These are phyloP conservation scores for Kwoniella dendrophila DNA, from an alignment of 768 basidiomycete species.

Conservation along the genomic window DNA sequence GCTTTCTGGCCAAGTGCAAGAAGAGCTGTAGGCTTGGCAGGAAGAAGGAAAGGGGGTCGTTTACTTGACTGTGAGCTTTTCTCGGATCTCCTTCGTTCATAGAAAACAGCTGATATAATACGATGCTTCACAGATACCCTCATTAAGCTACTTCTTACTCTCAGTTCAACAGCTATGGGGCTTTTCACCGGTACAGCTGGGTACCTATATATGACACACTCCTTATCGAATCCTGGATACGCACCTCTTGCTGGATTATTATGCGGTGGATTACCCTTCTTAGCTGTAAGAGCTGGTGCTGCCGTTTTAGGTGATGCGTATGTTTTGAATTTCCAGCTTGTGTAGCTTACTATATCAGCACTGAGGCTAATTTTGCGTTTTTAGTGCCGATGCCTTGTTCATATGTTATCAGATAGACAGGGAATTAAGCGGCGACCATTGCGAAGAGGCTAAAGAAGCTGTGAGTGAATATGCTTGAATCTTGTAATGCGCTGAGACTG, in stretches of 20 bases:
- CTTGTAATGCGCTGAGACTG: neutral
- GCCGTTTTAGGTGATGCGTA: slow-evolving; percentile 77
- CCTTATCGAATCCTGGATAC: slow-evolving; percentile 68
- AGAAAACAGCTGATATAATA: slow-evolving; percentile 29
- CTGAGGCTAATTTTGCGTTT: neutral
- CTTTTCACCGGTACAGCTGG: slow-evolving; percentile 79
- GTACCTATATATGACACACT: slow-evolving; percentile 87
- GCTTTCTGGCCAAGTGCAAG: slow-evolving; percentile 66
- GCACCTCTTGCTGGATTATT: slow-evolving; percentile 75
- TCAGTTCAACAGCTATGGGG: slow-evolving; percentile 74
- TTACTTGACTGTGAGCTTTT: slow-evolving; percentile 56
- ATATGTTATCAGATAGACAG: slow-evolving; percentile 70
- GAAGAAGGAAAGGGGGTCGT: slow-evolving; percentile 47
- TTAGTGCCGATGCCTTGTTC: slow-evolving; percentile 67
- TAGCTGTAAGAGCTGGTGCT: slow-evolving; percentile 80
- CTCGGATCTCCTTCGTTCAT: too few species aligned
- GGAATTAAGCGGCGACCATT: slow-evolving; percentile 62
- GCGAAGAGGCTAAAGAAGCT: slow-evolving; percentile 63
- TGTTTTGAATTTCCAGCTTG: slow-evolving; percentile 42
- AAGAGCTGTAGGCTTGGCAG: slow-evolving; percentile 62
- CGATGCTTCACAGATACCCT: slow-evolving; percentile 66
- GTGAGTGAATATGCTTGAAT: slow-evolving; percentile 56
- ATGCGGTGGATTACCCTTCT: slow-evolving; percentile 74
- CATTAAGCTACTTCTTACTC: slow-evolving; percentile 65
- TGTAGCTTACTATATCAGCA: neutral